phyloP scores from a whole-genome alignment of 768 basidiomycete genomes.

The Favolaschia claudopus region DNA sequence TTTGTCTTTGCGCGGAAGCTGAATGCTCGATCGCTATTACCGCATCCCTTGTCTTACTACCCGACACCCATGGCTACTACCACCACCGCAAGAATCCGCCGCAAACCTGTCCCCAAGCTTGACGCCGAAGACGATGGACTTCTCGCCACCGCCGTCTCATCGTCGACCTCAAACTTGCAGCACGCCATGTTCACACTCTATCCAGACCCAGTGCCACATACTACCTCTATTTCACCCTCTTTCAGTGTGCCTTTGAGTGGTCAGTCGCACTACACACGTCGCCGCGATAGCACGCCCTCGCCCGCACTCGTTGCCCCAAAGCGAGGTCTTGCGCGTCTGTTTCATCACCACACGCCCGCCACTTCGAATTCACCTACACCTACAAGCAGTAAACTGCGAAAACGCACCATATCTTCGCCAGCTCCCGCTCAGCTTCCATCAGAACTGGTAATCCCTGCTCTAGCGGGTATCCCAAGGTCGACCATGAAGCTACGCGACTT shows the following conservation, averaged over 20 bases:
- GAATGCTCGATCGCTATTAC: too few species aligned
- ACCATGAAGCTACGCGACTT: slow-evolving; percentile 1
- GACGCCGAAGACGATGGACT: background rate
- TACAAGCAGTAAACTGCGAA: slow-evolving; percentile 1
- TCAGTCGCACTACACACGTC: slow-evolving; percentile 16
- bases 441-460: slow-evolving; percentile 6
- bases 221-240: background rate
- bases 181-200: slow-evolving; percentile 18
- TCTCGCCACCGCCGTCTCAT: background rate
- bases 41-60: too few species aligned
- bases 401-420: slow-evolving; percentile 20
- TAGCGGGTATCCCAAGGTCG: slow-evolving; percentile 3
- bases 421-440: slow-evolving; percentile 6
- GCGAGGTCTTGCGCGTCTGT: slow-evolving; percentile 20
- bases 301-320: background rate
- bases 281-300: slow-evolving; percentile 7
- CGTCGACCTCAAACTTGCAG: background rate
- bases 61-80: slow-evolving; percentile 2
- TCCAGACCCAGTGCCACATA: background rate
- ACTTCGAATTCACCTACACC: background rate
- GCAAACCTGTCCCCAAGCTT: slow-evolving; percentile 19
- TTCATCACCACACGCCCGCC: background rate
- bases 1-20: too few species aligned
- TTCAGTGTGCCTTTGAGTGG: background rate
- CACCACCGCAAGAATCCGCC: background rate